These are phyloP conservation scores for Microstroma glucosiphilum DNA, from an alignment of 1,284 basidiomycete genomes.

Conservation along the genomic window DNA sequence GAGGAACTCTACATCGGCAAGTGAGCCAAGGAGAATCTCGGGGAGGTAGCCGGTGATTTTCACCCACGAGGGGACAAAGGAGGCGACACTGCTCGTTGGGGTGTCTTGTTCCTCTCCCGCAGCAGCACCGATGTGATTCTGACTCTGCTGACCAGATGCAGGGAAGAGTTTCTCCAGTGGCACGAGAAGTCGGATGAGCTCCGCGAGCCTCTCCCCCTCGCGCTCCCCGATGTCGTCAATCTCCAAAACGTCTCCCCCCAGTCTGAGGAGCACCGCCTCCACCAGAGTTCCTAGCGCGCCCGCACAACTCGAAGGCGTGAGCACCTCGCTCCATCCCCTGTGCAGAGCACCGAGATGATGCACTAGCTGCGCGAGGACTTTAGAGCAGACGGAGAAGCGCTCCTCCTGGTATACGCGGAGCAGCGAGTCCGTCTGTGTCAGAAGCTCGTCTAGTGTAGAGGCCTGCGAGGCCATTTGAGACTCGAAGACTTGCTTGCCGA, in stretches of 20 bases:
- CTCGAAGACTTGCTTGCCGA: slow-evolving; percentile 33
- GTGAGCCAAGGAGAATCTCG: slow-evolving; percentile 40
- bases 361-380: slow-evolving; percentile 63
- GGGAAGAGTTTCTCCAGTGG: background rate
- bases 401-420: slow-evolving; percentile 57
- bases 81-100: slow-evolving; percentile 16
- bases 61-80: slow-evolving; percentile 46
- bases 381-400: slow-evolving; percentile 71
- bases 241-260: slow-evolving; percentile 69
- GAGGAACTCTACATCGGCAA: slow-evolving; percentile 77
- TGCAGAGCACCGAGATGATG: slow-evolving; percentile 64
- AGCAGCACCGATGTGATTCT: background rate
- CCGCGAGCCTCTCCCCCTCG: slow-evolving; percentile 76
- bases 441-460: slow-evolving; percentile 52
- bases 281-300: slow-evolving; percentile 64
- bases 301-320: slow-evolving; percentile 36
- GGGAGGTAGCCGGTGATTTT: slow-evolving; percentile 42
- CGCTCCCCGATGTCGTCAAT: slow-evolving; percentile 83
- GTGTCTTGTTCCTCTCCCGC: background rate
- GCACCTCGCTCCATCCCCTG: slow-evolving; percentile 65
- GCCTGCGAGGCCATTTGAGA: slow-evolving; percentile 24
- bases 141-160: background rate
- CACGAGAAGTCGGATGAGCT: slow-evolving; percentile 59
- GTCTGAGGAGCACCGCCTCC: slow-evolving; percentile 64
- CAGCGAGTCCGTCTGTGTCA: slow-evolving; percentile 1